Evolutionary conservation across 1,139 yeast species (phyloP).

Genomic region (Taphrina deformans): DNA sequence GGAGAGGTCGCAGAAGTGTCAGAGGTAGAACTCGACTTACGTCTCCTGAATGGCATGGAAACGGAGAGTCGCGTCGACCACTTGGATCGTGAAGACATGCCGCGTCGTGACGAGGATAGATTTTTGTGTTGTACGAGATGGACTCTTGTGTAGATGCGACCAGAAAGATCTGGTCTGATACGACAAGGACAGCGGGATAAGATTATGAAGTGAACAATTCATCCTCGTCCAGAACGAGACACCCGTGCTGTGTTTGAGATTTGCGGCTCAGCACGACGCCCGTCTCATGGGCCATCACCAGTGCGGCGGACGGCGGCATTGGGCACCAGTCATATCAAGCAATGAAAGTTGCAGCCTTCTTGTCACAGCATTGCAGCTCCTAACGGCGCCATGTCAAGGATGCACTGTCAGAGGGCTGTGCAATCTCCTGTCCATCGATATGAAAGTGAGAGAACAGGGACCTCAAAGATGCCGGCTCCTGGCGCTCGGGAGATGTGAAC

Average conservation of each 20-base stretch:
- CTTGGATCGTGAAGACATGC: neutral
- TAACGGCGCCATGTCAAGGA: neutral
- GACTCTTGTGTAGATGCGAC: neutral
- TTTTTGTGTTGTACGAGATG: no score
- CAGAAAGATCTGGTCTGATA: neutral
- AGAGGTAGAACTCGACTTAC: neutral
- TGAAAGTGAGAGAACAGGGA: no score
- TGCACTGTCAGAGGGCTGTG: neutral
- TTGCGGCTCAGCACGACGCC: neutral
- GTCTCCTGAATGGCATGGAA: neutral
- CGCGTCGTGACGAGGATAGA: no score
- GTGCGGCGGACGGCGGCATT: no score
- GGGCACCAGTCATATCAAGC: neutral
- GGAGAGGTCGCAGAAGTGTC: neutral
- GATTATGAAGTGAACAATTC: neutral
- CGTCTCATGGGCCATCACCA: no score
- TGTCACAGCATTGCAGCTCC: neutral
- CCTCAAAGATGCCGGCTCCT: neutral
- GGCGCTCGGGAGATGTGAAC: neutral
- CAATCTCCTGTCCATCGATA: neutral
- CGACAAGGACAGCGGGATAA: neutral
- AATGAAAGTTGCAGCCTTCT: neutral
- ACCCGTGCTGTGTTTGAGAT: neutral
- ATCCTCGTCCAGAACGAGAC: neutral
- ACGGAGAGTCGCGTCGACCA: neutral